Base-by-base conservation (phyloP, 2,329 filamentous ascomycete genomes). In the Trichoderma sp. region DNA sequence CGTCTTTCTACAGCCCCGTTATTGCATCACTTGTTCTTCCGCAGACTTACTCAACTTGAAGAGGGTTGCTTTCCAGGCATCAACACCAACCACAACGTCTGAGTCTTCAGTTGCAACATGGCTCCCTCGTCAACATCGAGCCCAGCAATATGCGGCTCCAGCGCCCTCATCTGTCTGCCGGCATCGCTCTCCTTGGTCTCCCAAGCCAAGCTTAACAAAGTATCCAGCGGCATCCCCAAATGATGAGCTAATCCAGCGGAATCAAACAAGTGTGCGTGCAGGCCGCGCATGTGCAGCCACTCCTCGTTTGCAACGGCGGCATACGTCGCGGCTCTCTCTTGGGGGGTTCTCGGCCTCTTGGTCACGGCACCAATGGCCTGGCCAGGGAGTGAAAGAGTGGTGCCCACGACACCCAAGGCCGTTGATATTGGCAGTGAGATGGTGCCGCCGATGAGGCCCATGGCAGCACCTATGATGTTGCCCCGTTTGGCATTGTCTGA, bases 281-380 rank as follows among this genome's bases (percentile, higher is more conserved):
- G 78, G 0, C 86, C 84, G 4, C 87, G 80, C 21, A 79, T 77
- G 18, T 81, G 76, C 12, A 88, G 76, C 87, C 86, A 88, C 73
- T 87, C 82, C 62, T 80, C 79, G 68, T 87, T 87, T 1, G 85
- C 86, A 0, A 85, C 85, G 4, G 80, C 80, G 0, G 84, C 79
- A 67, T 88, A 88, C 0, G 84, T 84, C 5, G 81, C 80, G 0
- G 85, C 86, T 11, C 87, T 79, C 76, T 86, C 83, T 2, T 82
- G 79, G 0, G 86, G 83, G 0, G 86, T 86, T 77, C 83, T 83
- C 1, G 87, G 86, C 77, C 82, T 84, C 67, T 79, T 81, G 2
- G 81, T 76, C 1, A 83, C 80, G 0, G 85, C 85, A 2, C 79
- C 79, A 3, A 84, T 68, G 0, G 84, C 82, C 0, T 79, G 77